Evolutionary conservation across 129 eudicot genomes (phyloP).

Genomic region (Deinandra increscens): DNA sequence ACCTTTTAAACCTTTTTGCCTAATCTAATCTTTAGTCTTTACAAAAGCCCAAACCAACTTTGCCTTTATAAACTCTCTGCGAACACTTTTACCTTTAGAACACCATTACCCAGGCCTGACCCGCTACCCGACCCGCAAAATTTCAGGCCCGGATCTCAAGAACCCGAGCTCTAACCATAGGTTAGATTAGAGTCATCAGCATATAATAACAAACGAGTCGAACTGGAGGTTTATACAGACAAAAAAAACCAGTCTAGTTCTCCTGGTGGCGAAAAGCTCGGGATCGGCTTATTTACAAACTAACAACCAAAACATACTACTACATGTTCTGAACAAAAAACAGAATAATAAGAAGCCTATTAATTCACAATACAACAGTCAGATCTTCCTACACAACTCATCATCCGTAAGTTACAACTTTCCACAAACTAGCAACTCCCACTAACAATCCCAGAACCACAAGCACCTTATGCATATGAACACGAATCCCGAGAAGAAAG

Average conservation of each 20-base stretch:
- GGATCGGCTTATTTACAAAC: background rate
- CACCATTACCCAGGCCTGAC: no score
- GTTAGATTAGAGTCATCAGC: no score
- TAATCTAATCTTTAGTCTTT: constrained; percentile 21
- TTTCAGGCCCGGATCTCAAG: no score
- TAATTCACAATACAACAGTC: constrained; percentile 27
- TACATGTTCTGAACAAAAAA: background rate
- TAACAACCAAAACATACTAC: background rate
- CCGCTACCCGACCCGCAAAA: no score
- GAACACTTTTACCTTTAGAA: background rate
- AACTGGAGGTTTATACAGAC: background rate
- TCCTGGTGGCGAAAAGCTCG: background rate
- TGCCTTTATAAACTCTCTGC: constrained; percentile 1
- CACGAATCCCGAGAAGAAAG: constrained; percentile 1
- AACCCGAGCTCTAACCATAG: no score
- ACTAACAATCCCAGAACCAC: constrained; percentile 41
- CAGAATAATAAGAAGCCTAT: constrained; percentile 20
- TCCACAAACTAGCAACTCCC: constrained; percentile 46
- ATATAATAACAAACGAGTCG: background rate
- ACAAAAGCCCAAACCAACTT: constrained; percentile 5
- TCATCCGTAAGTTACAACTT: constrained; percentile 8
- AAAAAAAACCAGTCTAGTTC: background rate
- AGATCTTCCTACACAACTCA: constrained; percentile 4
- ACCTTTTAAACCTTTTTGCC: constrained; percentile 17
- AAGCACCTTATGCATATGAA: constrained; percentile 39